These are phyloP conservation scores for Cryptococcus wingfieldii DNA, from an alignment of 1,284 basidiomycete genomes.

Conservation along the genomic window DNA sequence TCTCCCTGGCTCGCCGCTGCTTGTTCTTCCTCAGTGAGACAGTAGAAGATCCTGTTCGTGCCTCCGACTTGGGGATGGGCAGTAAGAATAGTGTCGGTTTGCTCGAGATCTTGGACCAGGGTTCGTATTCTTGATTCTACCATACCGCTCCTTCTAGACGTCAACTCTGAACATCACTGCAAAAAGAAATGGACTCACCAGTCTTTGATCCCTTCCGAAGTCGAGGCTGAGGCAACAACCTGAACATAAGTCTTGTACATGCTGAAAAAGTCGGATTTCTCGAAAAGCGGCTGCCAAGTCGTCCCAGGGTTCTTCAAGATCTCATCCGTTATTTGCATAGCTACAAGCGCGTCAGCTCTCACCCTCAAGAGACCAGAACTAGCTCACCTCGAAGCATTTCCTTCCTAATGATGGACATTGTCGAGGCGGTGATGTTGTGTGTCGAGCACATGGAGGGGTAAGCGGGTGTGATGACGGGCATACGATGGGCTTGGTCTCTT, in stretches of 20 bases:
- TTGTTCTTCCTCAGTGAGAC: slow-evolving; percentile 79
- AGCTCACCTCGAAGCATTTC: slow-evolving; percentile 84
- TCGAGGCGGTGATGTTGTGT: slow-evolving; percentile 94
- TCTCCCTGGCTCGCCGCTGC: slow-evolving; percentile 86
- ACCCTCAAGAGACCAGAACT: background rate
- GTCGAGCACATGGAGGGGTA: slow-evolving; percentile 99
- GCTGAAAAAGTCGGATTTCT: slow-evolving; percentile 94
- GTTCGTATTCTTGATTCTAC: slow-evolving; percentile 97
- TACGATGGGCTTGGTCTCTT: slow-evolving; percentile 85
- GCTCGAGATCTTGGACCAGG: slow-evolving; percentile 95
- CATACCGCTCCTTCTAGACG: slow-evolving; percentile 71
- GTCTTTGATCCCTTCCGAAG: slow-evolving; percentile 82
- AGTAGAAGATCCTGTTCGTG: slow-evolving; percentile 82
- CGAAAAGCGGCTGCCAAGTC: slow-evolving; percentile 88
- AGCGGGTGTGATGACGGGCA: slow-evolving; percentile 99
- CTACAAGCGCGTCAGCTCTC: slow-evolving; percentile 48
- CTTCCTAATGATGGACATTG: slow-evolving; percentile 92
- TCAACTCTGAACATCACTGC: slow-evolving; percentile 1
- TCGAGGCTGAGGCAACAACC: slow-evolving; percentile 85
- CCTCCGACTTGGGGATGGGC: slow-evolving; percentile 96
- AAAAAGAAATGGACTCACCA: slow-evolving; percentile 60
- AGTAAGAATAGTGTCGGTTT: slow-evolving; percentile 81
- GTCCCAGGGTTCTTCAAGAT: slow-evolving; percentile 65
- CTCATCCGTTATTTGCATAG: slow-evolving; percentile 86
- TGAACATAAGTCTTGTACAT: slow-evolving; percentile 98